Base-by-base conservation (phyloP, 805 yeast species). In the Metschnikowia dekortorum region DNA sequence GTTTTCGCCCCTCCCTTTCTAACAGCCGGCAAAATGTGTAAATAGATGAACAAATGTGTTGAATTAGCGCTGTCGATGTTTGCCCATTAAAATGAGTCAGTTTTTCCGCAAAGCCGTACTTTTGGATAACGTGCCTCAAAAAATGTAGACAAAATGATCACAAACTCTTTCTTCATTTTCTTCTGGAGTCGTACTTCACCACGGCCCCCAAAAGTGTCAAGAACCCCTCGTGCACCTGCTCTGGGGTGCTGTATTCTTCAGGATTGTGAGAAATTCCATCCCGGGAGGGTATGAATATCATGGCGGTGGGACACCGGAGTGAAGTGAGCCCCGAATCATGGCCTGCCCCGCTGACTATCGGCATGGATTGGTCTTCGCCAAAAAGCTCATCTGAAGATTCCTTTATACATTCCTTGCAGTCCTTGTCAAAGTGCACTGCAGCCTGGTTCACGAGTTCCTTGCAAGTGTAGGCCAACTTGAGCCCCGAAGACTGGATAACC, bases 251-350 rank as follows among this genome's bases (percentile, higher is more conserved):
- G 61, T 81, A 84, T 58, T 85, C 90, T 48, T 74, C 78, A 8
- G 84, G 85, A 62, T 82, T 83, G 63, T 85, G 90, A 28, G 83
- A 76, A 36, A 84, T 70, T 26, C 89, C 89, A 58, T 81, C 84
- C 55, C 69, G 77, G 31, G 85, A 78, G 7, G 91, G 90, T 58
- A 84, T 81, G 62, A 85, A 85, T 33, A 85, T 79, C 89, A 85
- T 85, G 1, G 88, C 79, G 0, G 90, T 84, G 38, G 91, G 90
- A 38, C 80, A 76, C 42, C 74, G 70, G 6, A 68, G 58, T 8
- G 80, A 73, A 1, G 85, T 81, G 22, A 78, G 74, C 57, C 88
- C 82, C 7, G 87, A 81, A 60, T 85, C 91, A 56, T 85, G 91
- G 9, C 87, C 89, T 5, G 90, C 89, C 30, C 91, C 89, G 55